These are phyloP conservation scores for Cadophora gregata DNA, from an alignment of 2,329 filamentous ascomycete species.

Conservation along the genomic window DNA sequence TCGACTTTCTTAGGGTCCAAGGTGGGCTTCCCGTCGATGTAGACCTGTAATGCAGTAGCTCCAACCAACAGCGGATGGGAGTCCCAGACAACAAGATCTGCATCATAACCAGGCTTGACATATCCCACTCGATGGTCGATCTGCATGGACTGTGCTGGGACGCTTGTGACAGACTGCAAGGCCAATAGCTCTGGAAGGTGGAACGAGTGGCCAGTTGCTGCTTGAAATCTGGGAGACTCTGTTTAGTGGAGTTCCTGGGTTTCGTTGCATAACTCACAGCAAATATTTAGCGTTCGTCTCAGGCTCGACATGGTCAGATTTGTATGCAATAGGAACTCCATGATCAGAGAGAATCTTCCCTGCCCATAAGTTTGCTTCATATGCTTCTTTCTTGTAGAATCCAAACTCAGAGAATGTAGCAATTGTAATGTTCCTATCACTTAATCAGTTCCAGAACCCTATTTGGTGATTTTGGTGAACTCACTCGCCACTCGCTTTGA, in stretches of 20 bases:
- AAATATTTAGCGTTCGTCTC: constrained; percentile 51
- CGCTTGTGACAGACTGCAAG: constrained; percentile 52
- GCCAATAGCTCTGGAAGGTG: constrained; percentile 49
- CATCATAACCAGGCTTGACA: constrained; percentile 53
- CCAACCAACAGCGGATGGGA: constrained; percentile 53
- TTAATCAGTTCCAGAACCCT: not conserved
- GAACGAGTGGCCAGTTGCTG: constrained; percentile 51
- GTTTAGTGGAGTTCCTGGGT: not conserved
- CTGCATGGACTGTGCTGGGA: constrained; percentile 52
- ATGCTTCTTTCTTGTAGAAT: constrained; percentile 52
- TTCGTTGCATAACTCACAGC: constrained; percentile 38
- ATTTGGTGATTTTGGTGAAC: constrained; percentile 20
- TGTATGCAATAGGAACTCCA: constrained; percentile 51
- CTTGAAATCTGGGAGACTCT: constrained; percentile 43
- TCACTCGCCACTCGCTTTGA: constrained; percentile 48
- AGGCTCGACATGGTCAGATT: constrained; percentile 49
- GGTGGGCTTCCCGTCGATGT: constrained; percentile 51
- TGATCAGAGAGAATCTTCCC: constrained; percentile 49
- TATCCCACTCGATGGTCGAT: constrained; percentile 53
- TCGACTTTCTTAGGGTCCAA: constrained; percentile 45
- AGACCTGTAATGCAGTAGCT: constrained; percentile 54
- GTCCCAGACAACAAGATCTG: constrained; percentile 57
- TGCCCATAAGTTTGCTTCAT: constrained; percentile 49
- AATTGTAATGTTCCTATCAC: constrained; percentile 48
- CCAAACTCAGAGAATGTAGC: constrained; percentile 51